Conservation (phyloP, 2,329 filamentous ascomycete species). For the Cladosporium colombiae region DNA sequence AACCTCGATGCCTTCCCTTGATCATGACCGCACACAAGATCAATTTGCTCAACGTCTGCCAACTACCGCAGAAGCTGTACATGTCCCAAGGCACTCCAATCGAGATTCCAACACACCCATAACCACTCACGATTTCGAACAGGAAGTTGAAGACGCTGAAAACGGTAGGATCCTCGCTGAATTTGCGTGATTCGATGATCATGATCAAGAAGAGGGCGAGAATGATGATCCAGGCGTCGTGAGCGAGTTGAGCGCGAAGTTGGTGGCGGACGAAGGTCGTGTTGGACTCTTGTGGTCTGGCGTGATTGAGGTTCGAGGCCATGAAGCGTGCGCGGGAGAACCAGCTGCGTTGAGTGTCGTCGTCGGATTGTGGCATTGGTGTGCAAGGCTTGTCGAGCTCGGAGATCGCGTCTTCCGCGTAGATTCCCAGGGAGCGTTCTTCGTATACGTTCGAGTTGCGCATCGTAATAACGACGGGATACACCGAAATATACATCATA, state of each 20-base stretch:
- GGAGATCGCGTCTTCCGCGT: slow-evolving; percentile 40
- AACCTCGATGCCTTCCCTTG: slow-evolving; percentile 55
- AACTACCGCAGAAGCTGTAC: slow-evolving; percentile 52
- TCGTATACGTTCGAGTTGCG: slow-evolving; percentile 63
- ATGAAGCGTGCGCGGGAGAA: slow-evolving; percentile 22
- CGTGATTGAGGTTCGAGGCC: slow-evolving; percentile 9
- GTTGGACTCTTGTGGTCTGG: slow-evolving; percentile 29
- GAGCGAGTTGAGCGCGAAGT: slow-evolving; percentile 48
- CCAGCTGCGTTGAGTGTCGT: background rate
- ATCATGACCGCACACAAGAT: slow-evolving; percentile 59
- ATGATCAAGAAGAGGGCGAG: slow-evolving; percentile 49
- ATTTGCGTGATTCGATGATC: slow-evolving; percentile 44
- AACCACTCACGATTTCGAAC: slow-evolving; percentile 47
- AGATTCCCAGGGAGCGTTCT: slow-evolving; percentile 62
- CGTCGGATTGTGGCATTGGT: slow-evolving; percentile 26
- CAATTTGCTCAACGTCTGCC: slow-evolving; percentile 54
- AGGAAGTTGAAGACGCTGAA: slow-evolving; percentile 49
- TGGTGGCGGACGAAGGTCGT: slow-evolving; percentile 45
- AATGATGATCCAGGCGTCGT: slow-evolving; percentile 49
- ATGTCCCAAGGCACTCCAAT: slow-evolving; percentile 47
- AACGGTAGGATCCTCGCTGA: slow-evolving; percentile 38
- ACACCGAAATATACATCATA: slow-evolving; percentile 68
- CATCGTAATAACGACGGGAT: slow-evolving; percentile 63
- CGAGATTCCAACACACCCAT: slow-evolving; percentile 49
- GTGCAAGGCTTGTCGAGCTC: slow-evolving; percentile 31